phyloP scores from a whole-genome alignment of 805 yeast genomes.

The Spathaspora girioi region DNA sequence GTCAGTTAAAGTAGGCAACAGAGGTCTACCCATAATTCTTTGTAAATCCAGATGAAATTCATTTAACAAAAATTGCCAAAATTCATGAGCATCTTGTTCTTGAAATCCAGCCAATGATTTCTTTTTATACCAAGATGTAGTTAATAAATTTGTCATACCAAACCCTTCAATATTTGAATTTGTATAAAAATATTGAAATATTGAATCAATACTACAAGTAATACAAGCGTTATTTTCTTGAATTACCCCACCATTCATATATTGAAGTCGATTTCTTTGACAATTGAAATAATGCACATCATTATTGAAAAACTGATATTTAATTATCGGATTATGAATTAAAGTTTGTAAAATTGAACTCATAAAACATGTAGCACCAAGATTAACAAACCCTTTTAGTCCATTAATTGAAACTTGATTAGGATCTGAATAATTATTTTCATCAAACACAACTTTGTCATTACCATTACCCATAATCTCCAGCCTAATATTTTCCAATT shows the following conservation, averaged over 20 bases:
- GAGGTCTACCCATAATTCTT: conserved; percentile 12
- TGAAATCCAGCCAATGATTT: conserved; percentile 89
- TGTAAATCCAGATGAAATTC: conserved; percentile 58
- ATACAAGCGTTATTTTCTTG: conserved; percentile 52
- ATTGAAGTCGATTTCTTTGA: conserved; percentile 24
- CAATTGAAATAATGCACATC: conserved; percentile 66
- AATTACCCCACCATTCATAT: conserved; percentile 14
- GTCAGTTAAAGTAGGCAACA: conserved; percentile 1
- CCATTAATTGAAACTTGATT: conserved; percentile 65
- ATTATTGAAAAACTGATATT: conserved; percentile 65
- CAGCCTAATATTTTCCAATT: conserved; percentile 49
- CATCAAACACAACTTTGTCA: not conserved
- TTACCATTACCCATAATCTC: not conserved
- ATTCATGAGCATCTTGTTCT: conserved; percentile 98
- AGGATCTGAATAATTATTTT: conserved; percentile 28
- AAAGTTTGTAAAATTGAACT: conserved; percentile 86
- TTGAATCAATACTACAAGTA: conserved; percentile 79
- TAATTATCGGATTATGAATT: conserved; percentile 84
- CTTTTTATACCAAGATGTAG: conserved; percentile 86
- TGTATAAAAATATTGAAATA: conserved; percentile 73
- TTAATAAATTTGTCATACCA: conserved; percentile 77
- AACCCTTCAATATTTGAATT: conserved; percentile 58
- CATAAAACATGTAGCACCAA: conserved; percentile 98
- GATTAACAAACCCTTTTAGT: conserved; percentile 80
- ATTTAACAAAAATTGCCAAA: conserved; percentile 86